These are phyloP conservation scores for Colletotrichum incanum DNA, from an alignment of 2,329 filamentous ascomycete genomes.

Conservation along the genomic window DNA sequence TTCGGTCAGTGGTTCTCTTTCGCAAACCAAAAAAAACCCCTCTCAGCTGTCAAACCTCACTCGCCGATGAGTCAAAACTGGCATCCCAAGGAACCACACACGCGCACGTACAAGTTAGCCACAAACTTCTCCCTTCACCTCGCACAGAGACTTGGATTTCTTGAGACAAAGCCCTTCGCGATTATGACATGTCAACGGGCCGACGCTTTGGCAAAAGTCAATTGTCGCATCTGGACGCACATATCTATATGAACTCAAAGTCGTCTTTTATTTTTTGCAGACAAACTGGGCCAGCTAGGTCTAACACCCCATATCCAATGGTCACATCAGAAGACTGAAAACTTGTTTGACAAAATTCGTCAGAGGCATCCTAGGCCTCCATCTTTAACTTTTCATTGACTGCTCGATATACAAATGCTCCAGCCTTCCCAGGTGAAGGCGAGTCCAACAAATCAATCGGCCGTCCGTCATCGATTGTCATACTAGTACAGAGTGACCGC, in stretches of 20 bases:
- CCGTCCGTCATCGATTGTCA: conserved; percentile 42
- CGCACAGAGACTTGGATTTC: conserved; percentile 11
- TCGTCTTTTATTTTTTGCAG: background rate
- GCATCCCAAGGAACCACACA: background rate
- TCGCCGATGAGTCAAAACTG: conserved; percentile 17
- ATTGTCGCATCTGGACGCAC: background rate
- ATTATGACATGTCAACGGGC: background rate
- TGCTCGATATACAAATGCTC: conserved; percentile 41
- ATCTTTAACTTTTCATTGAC: conserved; percentile 33
- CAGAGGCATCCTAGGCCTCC: conserved; percentile 14
- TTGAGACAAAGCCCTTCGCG: background rate
- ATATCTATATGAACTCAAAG: background rate
- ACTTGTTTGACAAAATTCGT: background rate
- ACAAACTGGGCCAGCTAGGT: too few relatives aligned
- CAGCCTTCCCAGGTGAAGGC: conserved; percentile 20
- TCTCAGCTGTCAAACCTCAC: background rate
- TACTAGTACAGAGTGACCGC: conserved; percentile 38
- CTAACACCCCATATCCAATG: background rate
- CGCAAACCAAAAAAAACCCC: background rate
- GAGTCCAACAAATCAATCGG: conserved; percentile 34
- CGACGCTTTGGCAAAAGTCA: conserved; percentile 13
- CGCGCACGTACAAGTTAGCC: background rate
- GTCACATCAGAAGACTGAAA: background rate
- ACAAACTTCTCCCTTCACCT: background rate
- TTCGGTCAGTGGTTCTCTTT: background rate